phyloP scores from a whole-genome alignment of 441 rosid genomes.

The Corymbia citriodora region DNA sequence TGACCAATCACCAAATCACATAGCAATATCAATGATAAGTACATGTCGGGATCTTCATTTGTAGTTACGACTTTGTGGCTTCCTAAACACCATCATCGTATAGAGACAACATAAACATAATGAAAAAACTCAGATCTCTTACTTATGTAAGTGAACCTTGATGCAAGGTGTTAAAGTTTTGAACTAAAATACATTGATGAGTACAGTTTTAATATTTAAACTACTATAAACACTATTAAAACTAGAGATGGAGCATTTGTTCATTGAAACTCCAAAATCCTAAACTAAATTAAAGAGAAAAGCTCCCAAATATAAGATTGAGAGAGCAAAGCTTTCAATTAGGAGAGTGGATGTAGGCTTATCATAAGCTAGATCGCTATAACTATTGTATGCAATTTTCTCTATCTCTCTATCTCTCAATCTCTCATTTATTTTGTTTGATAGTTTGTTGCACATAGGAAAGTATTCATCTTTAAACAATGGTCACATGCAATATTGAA shows the following conservation, averaged over 20 bases:
- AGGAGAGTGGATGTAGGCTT: too few species aligned
- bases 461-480: too few species aligned
- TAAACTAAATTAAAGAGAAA: too few species aligned
- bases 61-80: neutral
- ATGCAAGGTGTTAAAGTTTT: neutral
- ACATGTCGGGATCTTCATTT: neutral
- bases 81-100: neutral
- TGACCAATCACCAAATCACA: too few species aligned
- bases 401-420: too few species aligned
- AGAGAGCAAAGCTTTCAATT: neutral
- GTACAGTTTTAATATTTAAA: neutral
- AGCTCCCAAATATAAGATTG: too few species aligned
- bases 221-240: neutral
- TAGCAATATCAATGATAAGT: too few species aligned
- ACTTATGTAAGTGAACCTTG: neutral
- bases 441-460: too few species aligned
- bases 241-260: neutral
- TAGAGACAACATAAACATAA: neutral
- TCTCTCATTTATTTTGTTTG: too few species aligned
- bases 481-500: too few species aligned
- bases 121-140: neutral
- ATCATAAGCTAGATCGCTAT: too few species aligned
- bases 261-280: neutral
- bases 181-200: neutral
- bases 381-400: too few species aligned